Conservation (phyloP, 2,329 filamentous ascomycete genomes). For the Xylariales sp. region DNA sequence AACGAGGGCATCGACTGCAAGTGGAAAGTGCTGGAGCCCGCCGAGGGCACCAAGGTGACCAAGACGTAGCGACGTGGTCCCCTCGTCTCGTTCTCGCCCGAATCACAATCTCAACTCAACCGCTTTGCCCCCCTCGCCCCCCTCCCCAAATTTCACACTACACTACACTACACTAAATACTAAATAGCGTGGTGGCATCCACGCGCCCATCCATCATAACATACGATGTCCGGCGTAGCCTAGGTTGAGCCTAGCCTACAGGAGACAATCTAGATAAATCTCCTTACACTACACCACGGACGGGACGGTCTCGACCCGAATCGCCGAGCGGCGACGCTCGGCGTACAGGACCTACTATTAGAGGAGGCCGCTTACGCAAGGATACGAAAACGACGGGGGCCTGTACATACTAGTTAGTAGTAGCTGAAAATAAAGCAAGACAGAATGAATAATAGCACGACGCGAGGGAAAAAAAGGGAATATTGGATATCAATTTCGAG, state of each 20-base stretch:
- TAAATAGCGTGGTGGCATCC: too few species aligned
- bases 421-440: slow-evolving; percentile 1
- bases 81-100: background rate
- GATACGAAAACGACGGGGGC: slow-evolving; percentile 1
- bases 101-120: too few species aligned
- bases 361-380: background rate
- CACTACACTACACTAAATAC: too few species aligned
- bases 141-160: background rate
- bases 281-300: background rate
- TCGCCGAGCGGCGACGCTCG: background rate
- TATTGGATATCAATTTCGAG: slow-evolving; percentile 16
- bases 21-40: slow-evolving; percentile 90
- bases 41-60: slow-evolving; percentile 69
- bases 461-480: background rate
- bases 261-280: background rate
- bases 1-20: slow-evolving; percentile 79
- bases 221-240: slow-evolving; percentile 4
- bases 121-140: too few species aligned
- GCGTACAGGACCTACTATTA: background rate
- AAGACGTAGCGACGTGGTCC: slow-evolving; percentile 27
- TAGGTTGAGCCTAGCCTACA: background rate
- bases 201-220: slow-evolving; percentile 1
- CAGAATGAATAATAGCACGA: background rate
- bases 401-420: too few species aligned
- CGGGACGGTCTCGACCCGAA: background rate